Evolutionary conservation across 768 basidiomycete genomes (phyloP), one percentile per base, ranked within the genome.

Genomic region (Pleurotus pulmonarius): DNA sequence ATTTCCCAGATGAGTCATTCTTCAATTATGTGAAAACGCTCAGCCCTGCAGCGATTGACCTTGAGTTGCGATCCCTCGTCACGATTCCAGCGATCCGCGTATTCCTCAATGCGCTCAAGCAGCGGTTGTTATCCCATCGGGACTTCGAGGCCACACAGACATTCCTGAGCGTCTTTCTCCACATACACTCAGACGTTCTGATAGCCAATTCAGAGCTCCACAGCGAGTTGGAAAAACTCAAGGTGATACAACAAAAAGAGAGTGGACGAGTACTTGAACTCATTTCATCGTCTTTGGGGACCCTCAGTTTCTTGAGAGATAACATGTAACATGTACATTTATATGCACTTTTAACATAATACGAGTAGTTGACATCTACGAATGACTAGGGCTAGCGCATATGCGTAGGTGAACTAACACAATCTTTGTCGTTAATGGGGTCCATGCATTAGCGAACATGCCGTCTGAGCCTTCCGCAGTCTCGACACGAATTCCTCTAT

Each of bases 141-240:
- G 97, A 99, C 72, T 98, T 97, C 65, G 97, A 99, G 70, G 94
- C 93, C 11, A 90, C 96, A 3, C 94, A 98, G 69, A 82, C 94
- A 1, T 78, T 95, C 65, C 79, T 94, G 63, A 86, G 78, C 60
- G 88, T 96, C 1, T 93, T 97, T 69, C 72, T 98, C 41, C 83
- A 83, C 15, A 78, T 90, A 51, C 95, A 98, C 66, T 88, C 87
- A 3, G 94, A 98, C 55, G 74, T 86, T 0, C 72, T 98, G 26
- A 76, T 93, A 29, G 78, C 75, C 18, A 91, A 91, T 65, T 67
- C 69, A 2, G 94, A 94, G 68, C 64, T 95, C 58, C 71, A 72
- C 53, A 67, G 65, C 3, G 77, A 77, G 16, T 62, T 99, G 65
- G 76, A 84, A 62, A 73, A 64, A 57, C 67, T 99, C 55, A 69